A percentile compares a stretch with the other conserved stretches of the same genome.
These are phyloP conservation scores for Penicillium paradoxum DNA, from an alignment of 495 filamentous ascomycete genomes.

Conservation along the genomic window DNA sequence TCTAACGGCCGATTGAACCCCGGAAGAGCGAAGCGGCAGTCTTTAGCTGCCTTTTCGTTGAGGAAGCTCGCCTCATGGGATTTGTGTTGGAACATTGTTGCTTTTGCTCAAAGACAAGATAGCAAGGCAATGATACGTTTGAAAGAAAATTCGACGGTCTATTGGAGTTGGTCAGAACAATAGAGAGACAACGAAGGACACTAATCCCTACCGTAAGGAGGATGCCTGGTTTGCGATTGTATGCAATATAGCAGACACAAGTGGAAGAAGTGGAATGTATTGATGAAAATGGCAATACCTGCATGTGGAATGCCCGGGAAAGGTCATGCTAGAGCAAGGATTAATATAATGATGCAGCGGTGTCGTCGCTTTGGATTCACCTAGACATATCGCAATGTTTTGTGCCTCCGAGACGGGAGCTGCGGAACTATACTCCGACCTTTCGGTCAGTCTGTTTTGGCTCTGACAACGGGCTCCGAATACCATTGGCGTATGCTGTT, in stretches of 20 bases:
- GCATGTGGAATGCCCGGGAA: neutral
- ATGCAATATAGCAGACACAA: neutral
- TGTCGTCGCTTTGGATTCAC: conserved; percentile 13
- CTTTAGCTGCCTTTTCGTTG: neutral
- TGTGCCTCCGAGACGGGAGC: neutral
- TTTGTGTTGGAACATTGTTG: conserved; percentile 23
- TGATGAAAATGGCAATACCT: neutral
- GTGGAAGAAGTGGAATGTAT: neutral
- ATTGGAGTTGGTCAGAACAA: neutral
- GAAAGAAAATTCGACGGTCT: neutral
- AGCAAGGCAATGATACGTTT: neutral
- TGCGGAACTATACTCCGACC: conserved; percentile 20
- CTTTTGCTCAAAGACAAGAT: neutral
- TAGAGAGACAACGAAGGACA: neutral
- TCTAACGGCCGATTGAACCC: conserved; percentile 40
- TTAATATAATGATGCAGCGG: conserved; percentile 16
- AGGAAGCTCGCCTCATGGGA: conserved; percentile 6
- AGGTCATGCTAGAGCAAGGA: neutral
- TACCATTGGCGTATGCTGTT: neutral
- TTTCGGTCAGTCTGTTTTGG: neutral
- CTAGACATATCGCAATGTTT: neutral
- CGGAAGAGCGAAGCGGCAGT: conserved; percentile 28
- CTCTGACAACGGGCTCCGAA: neutral
- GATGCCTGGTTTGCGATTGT: neutral
- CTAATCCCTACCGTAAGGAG: neutral